phyloP scores from a whole-genome alignment of 2,329 filamentous ascomycete species.

The Xylaria sp. region DNA sequence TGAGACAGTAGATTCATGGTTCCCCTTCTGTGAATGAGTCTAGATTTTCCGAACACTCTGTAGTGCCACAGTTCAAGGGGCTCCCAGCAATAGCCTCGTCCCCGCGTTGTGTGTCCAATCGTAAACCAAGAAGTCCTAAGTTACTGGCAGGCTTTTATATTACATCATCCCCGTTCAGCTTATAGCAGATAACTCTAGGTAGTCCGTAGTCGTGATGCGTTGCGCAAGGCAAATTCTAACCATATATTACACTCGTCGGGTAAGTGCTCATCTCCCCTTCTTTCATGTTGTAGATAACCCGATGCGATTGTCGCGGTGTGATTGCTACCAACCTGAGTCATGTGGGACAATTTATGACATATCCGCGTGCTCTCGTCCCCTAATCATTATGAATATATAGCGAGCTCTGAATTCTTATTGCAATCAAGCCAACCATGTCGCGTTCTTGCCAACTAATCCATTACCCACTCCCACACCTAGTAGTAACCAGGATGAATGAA shows the following conservation, averaged over 20 bases:
- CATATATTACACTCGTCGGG: neutral
- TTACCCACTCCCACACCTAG: slow-evolving; percentile 5
- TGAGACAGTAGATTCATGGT: no score
- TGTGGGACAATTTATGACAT: neutral
- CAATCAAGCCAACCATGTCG: slow-evolving; percentile 3
- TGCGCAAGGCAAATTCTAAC: neutral
- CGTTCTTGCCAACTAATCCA: neutral
- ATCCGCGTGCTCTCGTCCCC: neutral
- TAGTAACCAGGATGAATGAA: slow-evolving; percentile 6
- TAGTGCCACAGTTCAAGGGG: no score
- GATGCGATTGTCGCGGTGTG: neutral
- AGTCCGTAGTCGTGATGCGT: neutral
- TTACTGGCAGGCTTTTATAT: neutral
- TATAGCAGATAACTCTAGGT: neutral
- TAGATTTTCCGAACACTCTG: no score
- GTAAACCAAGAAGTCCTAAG: neutral
- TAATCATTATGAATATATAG: slow-evolving; percentile 19
- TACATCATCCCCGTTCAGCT: neutral
- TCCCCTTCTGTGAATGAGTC: no score
- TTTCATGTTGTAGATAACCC: neutral
- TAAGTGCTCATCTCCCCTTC: neutral
- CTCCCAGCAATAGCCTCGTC: neutral
- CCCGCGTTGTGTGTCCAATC: neutral
- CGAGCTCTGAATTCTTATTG: neutral
- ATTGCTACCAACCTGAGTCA: neutral